A percentile compares a stretch with the other conserved stretches of the same genome.
Conservation (phyloP, 352 stramenopile species). For the Phytophthora vignae region DNA sequence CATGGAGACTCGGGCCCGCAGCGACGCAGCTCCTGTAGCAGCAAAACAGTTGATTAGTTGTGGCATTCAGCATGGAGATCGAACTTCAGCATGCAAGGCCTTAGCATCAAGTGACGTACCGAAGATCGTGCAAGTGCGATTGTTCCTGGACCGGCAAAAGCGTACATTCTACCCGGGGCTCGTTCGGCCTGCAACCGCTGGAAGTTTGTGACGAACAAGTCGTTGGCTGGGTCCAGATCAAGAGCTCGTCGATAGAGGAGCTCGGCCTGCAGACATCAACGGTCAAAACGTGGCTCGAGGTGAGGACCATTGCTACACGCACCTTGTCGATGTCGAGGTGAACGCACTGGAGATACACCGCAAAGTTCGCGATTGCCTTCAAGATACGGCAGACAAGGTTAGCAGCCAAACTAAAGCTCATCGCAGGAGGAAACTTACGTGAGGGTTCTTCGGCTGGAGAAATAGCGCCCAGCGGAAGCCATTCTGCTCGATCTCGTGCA, state of each 20-base stretch:
- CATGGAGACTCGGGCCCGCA: conserved; percentile 32
- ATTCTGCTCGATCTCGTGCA: conserved; percentile 58
- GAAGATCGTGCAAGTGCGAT: conserved; percentile 49
- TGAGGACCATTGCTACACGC: no score
- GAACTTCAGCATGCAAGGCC: not conserved
- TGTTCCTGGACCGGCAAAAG: conserved; percentile 54
- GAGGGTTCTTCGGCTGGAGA: conserved; percentile 54
- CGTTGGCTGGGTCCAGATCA: conserved; percentile 56
- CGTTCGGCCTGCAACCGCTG: conserved; percentile 60
- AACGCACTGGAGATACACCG: conserved; percentile 67
- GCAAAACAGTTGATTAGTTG: not conserved
- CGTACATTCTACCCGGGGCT: conserved; percentile 58
- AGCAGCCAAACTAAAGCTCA: not conserved
- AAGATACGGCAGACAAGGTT: not conserved
- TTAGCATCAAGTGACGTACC: conserved; percentile 26
- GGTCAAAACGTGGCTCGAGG: not conserved
- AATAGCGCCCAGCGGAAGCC: conserved; percentile 76
- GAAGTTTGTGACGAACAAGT: conserved; percentile 69
- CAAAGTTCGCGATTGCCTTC: conserved; percentile 72
- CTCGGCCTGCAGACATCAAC: conserved; percentile 47
- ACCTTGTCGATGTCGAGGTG: conserved; percentile 69
- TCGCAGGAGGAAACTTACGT: conserved; percentile 38
- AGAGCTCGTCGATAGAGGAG: conserved; percentile 72
- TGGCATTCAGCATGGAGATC: not conserved
- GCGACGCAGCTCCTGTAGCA: conserved; percentile 19